Conservation (phyloP, 2,329 filamentous ascomycete genomes). For the Cucurbitaria berberidis region DNA sequence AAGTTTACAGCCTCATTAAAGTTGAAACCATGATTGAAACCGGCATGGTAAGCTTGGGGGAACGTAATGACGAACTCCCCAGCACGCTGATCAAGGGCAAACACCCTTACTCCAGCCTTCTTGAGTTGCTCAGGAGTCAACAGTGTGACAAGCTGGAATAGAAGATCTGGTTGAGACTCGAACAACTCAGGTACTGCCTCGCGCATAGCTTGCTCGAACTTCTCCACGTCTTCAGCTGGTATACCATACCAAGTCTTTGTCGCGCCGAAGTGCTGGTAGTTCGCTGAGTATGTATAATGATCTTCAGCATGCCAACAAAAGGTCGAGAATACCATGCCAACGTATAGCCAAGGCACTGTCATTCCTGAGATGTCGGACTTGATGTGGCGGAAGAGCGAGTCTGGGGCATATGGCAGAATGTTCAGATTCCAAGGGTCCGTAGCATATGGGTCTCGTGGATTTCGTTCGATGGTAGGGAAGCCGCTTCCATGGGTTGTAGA, state of each 20-base stretch:
- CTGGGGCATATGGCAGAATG: constrained; percentile 84
- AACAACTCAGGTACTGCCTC: constrained; percentile 96
- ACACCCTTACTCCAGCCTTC: constrained; percentile 91
- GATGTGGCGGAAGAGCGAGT: constrained; percentile 95
- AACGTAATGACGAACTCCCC: constrained; percentile 97
- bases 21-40: constrained; percentile 98
- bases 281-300: constrained; percentile 96
- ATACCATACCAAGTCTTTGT: constrained; percentile 99
- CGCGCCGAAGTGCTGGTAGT: constrained; percentile 97
- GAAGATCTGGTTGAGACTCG: constrained; percentile 91
- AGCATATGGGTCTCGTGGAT: constrained; percentile 85
- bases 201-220: constrained; percentile 94
- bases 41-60: constrained; percentile 94
- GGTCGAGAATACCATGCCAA: constrained; percentile 99
- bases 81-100: constrained; percentile 92
- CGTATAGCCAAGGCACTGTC: constrained; percentile 99
- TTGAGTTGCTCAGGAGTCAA: constrained; percentile 90
- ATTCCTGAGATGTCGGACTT: constrained; percentile 98
- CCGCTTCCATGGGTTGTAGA: constrained; percentile 97
- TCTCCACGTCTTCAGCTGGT: constrained; percentile 88
- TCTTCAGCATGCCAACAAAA: constrained; percentile 99
- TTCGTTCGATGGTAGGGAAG: constrained; percentile 91
- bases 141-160: constrained; percentile 97
- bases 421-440: constrained; percentile 96
- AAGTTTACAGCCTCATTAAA: constrained; percentile 99